Evolutionary conservation across 2,329 filamentous ascomycete genomes (phyloP).

Genomic region (Sphaceloma murrayae): DNA sequence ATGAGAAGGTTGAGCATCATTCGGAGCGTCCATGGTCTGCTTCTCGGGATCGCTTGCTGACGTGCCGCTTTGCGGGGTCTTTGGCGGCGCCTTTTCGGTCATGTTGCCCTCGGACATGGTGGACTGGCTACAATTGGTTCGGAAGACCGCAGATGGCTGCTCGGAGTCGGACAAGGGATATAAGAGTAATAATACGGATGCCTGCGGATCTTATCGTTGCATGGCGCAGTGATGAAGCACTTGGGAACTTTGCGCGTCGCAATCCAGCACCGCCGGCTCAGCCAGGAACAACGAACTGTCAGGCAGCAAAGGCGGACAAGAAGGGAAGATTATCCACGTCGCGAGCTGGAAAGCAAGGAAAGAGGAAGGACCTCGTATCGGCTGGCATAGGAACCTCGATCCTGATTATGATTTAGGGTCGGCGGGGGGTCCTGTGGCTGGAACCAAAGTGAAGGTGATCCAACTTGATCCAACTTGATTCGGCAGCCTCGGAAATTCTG

Average conservation of each 20-base stretch:
- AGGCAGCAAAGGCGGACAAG: background rate
- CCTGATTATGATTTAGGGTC: background rate
- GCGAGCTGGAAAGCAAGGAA: background rate
- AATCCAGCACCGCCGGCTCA: background rate
- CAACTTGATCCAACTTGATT: slow-evolving; percentile 3
- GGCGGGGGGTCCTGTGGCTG: slow-evolving; percentile 3
- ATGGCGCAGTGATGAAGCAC: slow-evolving; percentile 11
- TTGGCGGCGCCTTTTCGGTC: slow-evolving; percentile 5
- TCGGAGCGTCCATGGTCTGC: background rate
- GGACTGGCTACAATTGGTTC: background rate
- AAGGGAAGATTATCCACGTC: no score
- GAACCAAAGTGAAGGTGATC: background rate
- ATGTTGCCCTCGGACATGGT: background rate
- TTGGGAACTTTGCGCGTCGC: slow-evolving; percentile 1
- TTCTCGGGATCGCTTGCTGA: slow-evolving; percentile 6
- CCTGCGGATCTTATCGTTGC: slow-evolving; percentile 4
- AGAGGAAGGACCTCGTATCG: background rate
- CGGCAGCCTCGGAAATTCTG: no score
- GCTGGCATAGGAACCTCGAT: background rate
- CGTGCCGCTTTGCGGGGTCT: slow-evolving; percentile 13
- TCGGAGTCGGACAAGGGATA: background rate
- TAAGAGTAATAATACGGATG: background rate
- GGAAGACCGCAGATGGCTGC: background rate
- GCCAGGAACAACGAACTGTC: background rate
- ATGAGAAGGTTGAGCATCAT: background rate